Conservation (phyloP, 805 yeast species). For the Kluyveromyces starmeri region DNA sequence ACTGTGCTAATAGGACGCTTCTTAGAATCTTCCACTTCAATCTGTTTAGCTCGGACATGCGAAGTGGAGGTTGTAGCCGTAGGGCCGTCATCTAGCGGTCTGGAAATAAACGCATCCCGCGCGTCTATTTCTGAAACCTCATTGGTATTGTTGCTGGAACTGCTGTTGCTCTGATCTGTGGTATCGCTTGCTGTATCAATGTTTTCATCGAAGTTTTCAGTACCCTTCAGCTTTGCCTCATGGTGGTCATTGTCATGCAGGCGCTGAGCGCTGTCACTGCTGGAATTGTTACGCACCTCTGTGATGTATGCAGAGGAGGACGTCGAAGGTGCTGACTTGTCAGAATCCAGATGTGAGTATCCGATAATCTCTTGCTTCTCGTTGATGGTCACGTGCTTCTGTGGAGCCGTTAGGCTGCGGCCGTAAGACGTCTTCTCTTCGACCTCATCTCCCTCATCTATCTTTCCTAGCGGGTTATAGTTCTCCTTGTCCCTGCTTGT, state of each 20-base stretch:
- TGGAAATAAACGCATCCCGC: not conserved
- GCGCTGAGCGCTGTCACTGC: not conserved
- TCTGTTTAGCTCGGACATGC: not conserved
- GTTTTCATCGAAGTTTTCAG: not conserved
- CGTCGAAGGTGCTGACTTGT: not conserved
- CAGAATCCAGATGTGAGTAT: conserved; percentile 1
- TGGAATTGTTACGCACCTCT: not conserved
- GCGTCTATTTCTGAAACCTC: not conserved
- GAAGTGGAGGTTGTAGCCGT: not conserved
- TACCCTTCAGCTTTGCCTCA: not conserved
- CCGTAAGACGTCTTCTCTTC: not conserved
- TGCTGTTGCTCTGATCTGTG: not conserved
- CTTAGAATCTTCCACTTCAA: conserved; percentile 9
- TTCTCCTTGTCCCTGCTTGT: conserved; percentile 3
- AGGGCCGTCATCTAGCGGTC: not conserved
- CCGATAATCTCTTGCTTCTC: conserved; percentile 3
- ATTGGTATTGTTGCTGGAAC: not conserved
- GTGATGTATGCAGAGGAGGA: not conserved
- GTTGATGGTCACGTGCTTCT: conserved; percentile 4
- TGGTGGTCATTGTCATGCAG: not conserved
- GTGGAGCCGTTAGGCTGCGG: not conserved
- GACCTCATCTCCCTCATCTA: conserved; percentile 3
- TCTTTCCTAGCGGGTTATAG: conserved; percentile 3
- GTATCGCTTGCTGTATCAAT: not conserved
- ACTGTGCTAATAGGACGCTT: conserved; percentile 30